Percentiles rank a stretch among this genome's conserved stretches.
Conservation (phyloP, 257 asterid genomes). For the Lantana camara region DNA sequence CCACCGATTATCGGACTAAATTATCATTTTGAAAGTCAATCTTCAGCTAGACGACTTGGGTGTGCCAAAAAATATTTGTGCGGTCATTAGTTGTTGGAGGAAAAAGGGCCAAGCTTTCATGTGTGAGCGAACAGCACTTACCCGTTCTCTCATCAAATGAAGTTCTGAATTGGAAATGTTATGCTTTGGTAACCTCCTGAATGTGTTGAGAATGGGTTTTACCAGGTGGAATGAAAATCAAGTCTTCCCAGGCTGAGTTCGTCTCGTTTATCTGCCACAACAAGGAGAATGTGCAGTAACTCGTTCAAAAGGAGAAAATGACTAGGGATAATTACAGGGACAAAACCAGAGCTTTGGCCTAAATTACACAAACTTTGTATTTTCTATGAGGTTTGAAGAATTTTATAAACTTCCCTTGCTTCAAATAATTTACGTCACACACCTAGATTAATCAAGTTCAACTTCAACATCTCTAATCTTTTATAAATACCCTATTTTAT, state of each 20-base stretch:
- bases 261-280: constrained; percentile 60
- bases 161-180: constrained; percentile 18
- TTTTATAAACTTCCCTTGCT: no score
- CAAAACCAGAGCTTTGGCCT: no score
- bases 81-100: constrained; percentile 5
- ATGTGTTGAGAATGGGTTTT: constrained; percentile 93
- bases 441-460: no score
- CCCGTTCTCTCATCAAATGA: constrained; percentile 12
- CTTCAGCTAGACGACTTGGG: constrained; percentile 10
- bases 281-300: constrained; percentile 10
- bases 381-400: no score
- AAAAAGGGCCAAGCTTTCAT: constrained; percentile 6
- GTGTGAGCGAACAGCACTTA: constrained; percentile 15
- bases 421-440: no score
- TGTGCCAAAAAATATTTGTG: constrained; percentile 2
- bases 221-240: constrained; percentile 89
- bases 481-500: no score
- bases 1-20: constrained; percentile 10
- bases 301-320: neutral
- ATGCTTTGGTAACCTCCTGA: constrained; percentile 63
- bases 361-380: no score
- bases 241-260: constrained; percentile 93
- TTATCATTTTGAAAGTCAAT: constrained; percentile 6
- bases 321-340: no score
- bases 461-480: no score